Evolutionary conservation across 2,329 filamentous ascomycete species (phyloP), one percentile per base, ranked within the genome.

Genomic region (Hysterium pulicare): DNA sequence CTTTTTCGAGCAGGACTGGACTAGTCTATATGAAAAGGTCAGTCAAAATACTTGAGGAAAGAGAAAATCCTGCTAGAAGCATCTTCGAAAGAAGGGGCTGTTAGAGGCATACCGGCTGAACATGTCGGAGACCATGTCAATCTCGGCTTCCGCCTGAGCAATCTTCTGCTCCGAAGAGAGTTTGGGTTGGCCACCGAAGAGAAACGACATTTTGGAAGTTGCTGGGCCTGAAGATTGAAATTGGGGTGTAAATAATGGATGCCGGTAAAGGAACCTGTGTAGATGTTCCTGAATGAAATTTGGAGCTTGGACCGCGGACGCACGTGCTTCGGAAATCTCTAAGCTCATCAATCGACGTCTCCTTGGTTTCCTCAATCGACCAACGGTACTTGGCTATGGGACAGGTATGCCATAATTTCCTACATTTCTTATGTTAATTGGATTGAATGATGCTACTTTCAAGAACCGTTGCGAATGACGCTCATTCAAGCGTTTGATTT

Each of bases 51-150:
- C 33, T 19, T 2, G 23, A 26, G 7, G 26, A 34, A 17, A 11
- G 9, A 17, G 38, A 33, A 5, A 30, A 13, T 34, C 8, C 15
- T 15, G 17, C 61, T 66, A 39, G 16, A 3, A 20, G 19, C 13
- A 19, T 15, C 31, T 36, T 26, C 42, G 24, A 10, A 33, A 24
- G 41, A 33, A 8, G 23, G 24, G 15, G 7, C 20, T 19, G 28
- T 19, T 41, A 15, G 19, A 30, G 36, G 51, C 70, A 48, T 81
- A 97, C 93, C 93, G 87, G 76, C 90, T 91, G 79, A 95, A 95
- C 85, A 97, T 96, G 71, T 96, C 90, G 49, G 90, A 88, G 58
- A 96, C 83, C 78, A 97, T 90, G 73, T 96, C 93, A 72, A 97
- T 89, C 76, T 98, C 94, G 56, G 89, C 86, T 76, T 98, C 91